Evolutionary conservation across 2,329 filamentous ascomycete species (phyloP), one percentile per base, ranked within the genome.

Genomic region (Epicoccum nigrum): DNA sequence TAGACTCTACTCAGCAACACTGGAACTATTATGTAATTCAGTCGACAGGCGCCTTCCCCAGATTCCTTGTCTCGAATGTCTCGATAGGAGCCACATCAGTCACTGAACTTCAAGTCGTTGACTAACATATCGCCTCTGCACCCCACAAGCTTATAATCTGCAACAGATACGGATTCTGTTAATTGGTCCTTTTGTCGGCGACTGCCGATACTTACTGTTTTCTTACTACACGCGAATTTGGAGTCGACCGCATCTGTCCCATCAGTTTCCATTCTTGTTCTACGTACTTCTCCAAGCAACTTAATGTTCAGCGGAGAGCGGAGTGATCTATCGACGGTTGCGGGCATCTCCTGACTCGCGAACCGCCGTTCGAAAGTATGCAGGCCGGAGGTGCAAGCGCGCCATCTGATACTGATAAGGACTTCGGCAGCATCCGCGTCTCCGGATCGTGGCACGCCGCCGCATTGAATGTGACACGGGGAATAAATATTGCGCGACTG

Each of bases 351-450:
- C 38, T 52, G 39, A 25, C 27, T 43, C 43, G 43, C 49, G 39
- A 15, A 13, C 7, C 39, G 49, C 38, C 44, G 49, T 16, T 32
- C 7, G 38, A 19, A 23, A 13, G 23, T 16, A 17, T 32, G 25
- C 20, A 7, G 20, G n/a, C 25, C 33, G 49, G 43, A 52, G 38
- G 39, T 47, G 43, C 28, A 31, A 27, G 23, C 19, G 37, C 42
- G 25, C 21, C 15, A n/a, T 20, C 43, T 38, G 33, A 47, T 20
- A 13, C 43, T 39, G 49, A 52, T 52, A 52, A 52, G 49, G 43
- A 39, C 19, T 16, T 52, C 49, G 49, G 49, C 49, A 52, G 43
- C 28, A 20, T 44, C 49, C 43, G 43, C 37, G 19, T 28, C 12
- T 20, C 19, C 32, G 32, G 31, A 27, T 12, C 8, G 33, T 13